Evolutionary conservation across 2,329 filamentous ascomycete species (phyloP).

Genomic region (Tothia fuscella): DNA sequence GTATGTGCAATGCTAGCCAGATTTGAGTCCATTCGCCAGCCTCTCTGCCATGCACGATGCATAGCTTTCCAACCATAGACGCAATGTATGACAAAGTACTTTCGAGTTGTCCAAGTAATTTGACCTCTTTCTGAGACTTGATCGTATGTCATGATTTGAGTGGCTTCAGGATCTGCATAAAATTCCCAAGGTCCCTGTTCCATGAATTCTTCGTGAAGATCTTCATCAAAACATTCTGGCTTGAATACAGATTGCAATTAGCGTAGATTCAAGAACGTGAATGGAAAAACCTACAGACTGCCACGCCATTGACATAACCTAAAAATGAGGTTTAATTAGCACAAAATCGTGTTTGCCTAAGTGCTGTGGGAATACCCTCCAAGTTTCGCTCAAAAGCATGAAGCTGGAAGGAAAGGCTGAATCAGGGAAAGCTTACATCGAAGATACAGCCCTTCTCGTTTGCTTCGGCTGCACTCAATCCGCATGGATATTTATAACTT

Average conservation of each 20-base stretch:
- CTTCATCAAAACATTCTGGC: conserved; percentile 9
- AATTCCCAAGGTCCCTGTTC: conserved; percentile 8
- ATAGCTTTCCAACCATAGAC: conserved; percentile 10
- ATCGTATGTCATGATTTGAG: neutral
- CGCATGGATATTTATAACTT: conserved; percentile 10
- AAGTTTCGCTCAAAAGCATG: no score
- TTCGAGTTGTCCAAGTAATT: conserved; percentile 3
- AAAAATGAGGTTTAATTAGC: no score
- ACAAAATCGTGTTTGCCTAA: no score
- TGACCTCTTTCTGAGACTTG: conserved; percentile 4
- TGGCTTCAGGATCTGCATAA: neutral
- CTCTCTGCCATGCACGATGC: conserved; percentile 9
- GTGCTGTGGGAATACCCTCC: no score
- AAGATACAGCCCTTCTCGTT: conserved; percentile 8
- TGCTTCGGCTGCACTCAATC: conserved; percentile 2
- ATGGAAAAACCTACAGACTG: neutral
- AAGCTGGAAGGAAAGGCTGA: no score
- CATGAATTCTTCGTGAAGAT: conserved; percentile 9
- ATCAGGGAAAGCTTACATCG: no score
- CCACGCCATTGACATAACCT: conserved; percentile 11
- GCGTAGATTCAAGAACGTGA: neutral
- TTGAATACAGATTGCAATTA: neutral
- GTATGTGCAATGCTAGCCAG: conserved; percentile 8
- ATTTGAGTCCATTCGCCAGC: conserved; percentile 10
- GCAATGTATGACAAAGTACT: conserved; percentile 8